Evolutionary conservation across 345 rosid species (phyloP).

Genomic region (Barbarea vulgaris): DNA sequence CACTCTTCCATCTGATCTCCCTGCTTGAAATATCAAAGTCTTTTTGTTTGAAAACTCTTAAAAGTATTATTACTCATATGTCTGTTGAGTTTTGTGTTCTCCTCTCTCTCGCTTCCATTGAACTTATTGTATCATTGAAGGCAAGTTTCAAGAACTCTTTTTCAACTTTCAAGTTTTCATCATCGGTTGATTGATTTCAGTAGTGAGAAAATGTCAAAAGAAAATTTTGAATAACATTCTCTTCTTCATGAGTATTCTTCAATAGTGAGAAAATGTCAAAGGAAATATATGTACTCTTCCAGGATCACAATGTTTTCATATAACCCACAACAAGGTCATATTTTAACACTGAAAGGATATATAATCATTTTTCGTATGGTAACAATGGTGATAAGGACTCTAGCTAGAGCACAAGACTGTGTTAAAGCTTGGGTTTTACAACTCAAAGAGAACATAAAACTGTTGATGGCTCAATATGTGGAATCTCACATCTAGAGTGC

Average conservation of each 20-base stretch:
- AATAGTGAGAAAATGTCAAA: background rate
- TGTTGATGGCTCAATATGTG: no score
- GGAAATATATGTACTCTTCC: background rate
- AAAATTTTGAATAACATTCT: background rate
- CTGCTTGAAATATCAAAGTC: constrained; percentile 5
- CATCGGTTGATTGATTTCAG: background rate
- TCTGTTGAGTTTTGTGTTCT: background rate
- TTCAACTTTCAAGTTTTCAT: constrained; percentile 7
- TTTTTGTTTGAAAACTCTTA: background rate
- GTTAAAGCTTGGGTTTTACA: no score
- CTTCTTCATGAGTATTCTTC: background rate
- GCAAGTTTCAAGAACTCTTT: constrained; percentile 13
- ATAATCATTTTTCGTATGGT: no score
- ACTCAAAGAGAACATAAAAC: no score
- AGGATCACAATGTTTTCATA: background rate
- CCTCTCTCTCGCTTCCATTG: background rate
- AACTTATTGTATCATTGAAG: background rate
- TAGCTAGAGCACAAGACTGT: no score
- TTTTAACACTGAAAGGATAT: no score
- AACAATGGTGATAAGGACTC: no score
- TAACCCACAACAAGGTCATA: no score
- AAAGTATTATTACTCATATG: background rate
- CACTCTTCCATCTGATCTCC: constrained; percentile 67
- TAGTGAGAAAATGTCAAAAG: background rate
- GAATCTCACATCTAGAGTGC: no score